These are phyloP conservation scores for Erythrophleum fordii DNA, from an alignment of 306 rosid genomes.

Conservation along the genomic window DNA sequence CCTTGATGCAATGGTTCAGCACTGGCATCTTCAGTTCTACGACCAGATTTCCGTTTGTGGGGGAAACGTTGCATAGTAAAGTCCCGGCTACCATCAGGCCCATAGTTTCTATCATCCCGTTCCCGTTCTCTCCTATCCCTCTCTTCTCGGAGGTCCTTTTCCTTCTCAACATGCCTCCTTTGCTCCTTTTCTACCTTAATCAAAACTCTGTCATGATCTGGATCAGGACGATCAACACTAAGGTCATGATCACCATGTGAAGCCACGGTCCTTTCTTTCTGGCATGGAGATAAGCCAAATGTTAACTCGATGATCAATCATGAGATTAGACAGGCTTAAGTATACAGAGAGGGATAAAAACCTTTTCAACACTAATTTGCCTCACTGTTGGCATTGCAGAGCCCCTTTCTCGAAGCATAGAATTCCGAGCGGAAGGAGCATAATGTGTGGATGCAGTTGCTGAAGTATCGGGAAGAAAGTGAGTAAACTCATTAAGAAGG, in stretches of 20 bases:
- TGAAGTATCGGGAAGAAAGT: conserved; percentile 86
- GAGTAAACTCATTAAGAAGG: conserved; percentile 84
- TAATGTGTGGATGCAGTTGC: conserved; percentile 62
- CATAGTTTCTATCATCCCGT: conserved; percentile 79
- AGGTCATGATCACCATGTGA: conserved; percentile 79
- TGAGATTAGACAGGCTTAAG: conserved; percentile 30
- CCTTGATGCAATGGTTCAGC: conserved; percentile 61
- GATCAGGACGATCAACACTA: conserved; percentile 89
- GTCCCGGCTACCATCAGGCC: conserved; percentile 74
- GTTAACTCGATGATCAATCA: conserved; percentile 41
- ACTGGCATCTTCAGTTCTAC: conserved; percentile 71
- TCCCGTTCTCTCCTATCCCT: conserved; percentile 80
- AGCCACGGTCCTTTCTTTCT: conserved; percentile 75
- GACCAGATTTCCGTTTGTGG: conserved; percentile 66
- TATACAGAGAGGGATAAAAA: conserved; percentile 45
- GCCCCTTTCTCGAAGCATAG: conserved; percentile 77
- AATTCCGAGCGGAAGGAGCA: conserved; percentile 64
- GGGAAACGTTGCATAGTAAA: conserved; percentile 57
- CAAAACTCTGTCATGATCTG: conserved; percentile 70
- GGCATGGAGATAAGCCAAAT: conserved; percentile 45
- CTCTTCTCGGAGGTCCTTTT: conserved; percentile 82
- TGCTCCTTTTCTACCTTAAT: conserved; percentile 83
- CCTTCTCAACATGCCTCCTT: conserved; percentile 82
- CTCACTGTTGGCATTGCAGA: conserved; percentile 78
- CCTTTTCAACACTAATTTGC: conserved; percentile 81